Percentiles rank a stretch among this genome's conserved stretches.
Conservation (phyloP, 164 flowering plant genomes). For the Nymphaea colorata region DNA sequence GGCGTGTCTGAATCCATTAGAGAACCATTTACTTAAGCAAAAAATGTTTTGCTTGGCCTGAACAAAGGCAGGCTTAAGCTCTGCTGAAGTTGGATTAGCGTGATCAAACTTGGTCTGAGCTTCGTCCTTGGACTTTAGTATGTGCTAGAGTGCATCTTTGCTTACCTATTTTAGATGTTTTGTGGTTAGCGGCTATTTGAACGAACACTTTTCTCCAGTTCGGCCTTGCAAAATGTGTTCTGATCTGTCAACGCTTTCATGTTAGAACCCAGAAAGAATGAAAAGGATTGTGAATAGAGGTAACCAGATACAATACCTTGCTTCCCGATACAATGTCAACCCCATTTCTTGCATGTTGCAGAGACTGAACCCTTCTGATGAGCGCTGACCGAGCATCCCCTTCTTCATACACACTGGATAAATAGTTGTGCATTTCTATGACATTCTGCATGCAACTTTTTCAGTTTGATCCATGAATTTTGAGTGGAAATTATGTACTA, state of each 20-base stretch:
- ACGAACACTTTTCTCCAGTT: slow-evolving; percentile 90
- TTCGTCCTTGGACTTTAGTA: not conserved
- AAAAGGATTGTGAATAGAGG: not conserved
- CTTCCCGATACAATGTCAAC: slow-evolving; percentile 84
- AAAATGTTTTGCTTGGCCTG: no score
- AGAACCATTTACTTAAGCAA: no score
- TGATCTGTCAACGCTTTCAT: slow-evolving; percentile 42
- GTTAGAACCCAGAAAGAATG: not conserved
- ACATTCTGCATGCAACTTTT: slow-evolving; percentile 34
- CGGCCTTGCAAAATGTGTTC: slow-evolving; percentile 91
- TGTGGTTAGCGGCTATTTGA: slow-evolving; percentile 36
- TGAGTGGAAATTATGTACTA: not conserved
- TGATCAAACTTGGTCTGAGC: not conserved
- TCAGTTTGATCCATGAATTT: not conserved
- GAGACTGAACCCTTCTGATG: slow-evolving; percentile 80
- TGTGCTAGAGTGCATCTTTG: not conserved
- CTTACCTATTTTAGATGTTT: slow-evolving; percentile 54
- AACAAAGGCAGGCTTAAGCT: no score
- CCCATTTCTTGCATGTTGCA: slow-evolving; percentile 88
- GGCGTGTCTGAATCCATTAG: no score
- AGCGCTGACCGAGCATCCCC: slow-evolving; percentile 96
- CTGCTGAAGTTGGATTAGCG: no score
- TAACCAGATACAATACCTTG: slow-evolving; percentile 32
- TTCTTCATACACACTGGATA: slow-evolving; percentile 92
- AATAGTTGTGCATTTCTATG: slow-evolving; percentile 92